These are phyloP conservation scores for Magnaporthales sp. DNA, from an alignment of 2,329 filamentous ascomycete species.

Conservation along the genomic window DNA sequence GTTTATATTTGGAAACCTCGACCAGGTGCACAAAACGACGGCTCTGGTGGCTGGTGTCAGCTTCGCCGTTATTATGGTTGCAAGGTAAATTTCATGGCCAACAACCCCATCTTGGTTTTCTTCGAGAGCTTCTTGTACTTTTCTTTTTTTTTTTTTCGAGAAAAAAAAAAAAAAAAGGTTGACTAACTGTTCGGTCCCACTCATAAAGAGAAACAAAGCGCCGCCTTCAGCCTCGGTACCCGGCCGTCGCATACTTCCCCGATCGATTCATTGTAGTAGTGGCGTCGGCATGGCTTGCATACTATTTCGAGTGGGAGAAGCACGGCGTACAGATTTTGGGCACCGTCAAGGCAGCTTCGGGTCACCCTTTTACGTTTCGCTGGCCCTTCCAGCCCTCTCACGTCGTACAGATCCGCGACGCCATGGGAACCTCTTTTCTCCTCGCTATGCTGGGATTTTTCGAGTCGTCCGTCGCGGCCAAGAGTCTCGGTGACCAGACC, in stretches of 20 bases:
- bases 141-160: no score
- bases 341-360: conserved; percentile 63
- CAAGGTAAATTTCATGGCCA: conserved; percentile 46
- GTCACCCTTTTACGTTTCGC: conserved; percentile 67
- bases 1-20: conserved; percentile 64
- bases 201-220: conserved; percentile 65
- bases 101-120: not conserved
- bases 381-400: conserved; percentile 75
- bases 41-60: conserved; percentile 67
- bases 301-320: conserved; percentile 67
- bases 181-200: not conserved
- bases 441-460: conserved; percentile 97
- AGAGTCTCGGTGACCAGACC: conserved; percentile 66
- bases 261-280: conserved; percentile 89
- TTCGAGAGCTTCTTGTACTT: not conserved
- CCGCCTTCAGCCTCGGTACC: conserved; percentile 68
- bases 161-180: no score
- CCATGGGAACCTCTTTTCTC: conserved; percentile 84
- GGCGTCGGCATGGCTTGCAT: conserved; percentile 71
- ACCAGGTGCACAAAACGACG: conserved; percentile 64
- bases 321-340: conserved; percentile 79
- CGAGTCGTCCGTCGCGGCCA: conserved; percentile 92
- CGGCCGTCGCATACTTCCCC: conserved; percentile 76
- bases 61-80: conserved; percentile 85
- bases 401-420: conserved; percentile 74